Evolutionary conservation across 164 flowering plant species (phyloP).

Genomic region (Liriodendron chinense): DNA sequence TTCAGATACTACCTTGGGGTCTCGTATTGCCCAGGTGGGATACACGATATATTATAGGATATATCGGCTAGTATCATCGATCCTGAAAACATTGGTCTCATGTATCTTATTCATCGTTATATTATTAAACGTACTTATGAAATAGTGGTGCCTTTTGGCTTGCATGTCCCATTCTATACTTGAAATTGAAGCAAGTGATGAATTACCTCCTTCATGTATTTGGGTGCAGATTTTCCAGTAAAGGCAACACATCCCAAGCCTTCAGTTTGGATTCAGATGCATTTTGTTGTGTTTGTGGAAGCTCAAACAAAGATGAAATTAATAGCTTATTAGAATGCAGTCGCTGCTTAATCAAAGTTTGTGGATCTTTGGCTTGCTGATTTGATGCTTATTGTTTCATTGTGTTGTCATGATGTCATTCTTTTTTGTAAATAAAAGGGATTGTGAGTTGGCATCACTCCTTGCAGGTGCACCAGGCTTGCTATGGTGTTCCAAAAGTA

Average conservation of each 20-base stretch:
- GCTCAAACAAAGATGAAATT: slow-evolving; percentile 40
- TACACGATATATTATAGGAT: no score
- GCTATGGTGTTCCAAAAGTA: slow-evolving; percentile 55
- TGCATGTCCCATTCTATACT: neutral
- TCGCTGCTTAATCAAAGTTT: slow-evolving; percentile 47
- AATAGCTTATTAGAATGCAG: slow-evolving; percentile 49
- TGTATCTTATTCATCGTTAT: neutral
- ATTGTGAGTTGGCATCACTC: slow-evolving; percentile 4
- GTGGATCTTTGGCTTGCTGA: slow-evolving; percentile 1
- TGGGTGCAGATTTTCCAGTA: slow-evolving; percentile 26
- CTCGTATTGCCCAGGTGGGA: no score
- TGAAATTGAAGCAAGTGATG: neutral
- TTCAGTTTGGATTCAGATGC: slow-evolving; percentile 27
- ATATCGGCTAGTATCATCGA: no score
- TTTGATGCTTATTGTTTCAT: slow-evolving; percentile 1
- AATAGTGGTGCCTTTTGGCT: neutral
- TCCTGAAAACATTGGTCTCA: no score
- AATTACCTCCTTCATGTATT: slow-evolving; percentile 4
- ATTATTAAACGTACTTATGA: neutral
- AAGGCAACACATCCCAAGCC: slow-evolving; percentile 18
- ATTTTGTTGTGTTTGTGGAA: slow-evolving; percentile 62
- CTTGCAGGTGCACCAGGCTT: slow-evolving; percentile 64
- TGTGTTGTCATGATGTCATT: neutral
- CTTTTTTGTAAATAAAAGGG: neutral
- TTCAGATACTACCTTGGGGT: no score